phyloP scores from a whole-genome alignment of 202 grass and related monocot genomes.

The Hordeum pubiflorum region DNA sequence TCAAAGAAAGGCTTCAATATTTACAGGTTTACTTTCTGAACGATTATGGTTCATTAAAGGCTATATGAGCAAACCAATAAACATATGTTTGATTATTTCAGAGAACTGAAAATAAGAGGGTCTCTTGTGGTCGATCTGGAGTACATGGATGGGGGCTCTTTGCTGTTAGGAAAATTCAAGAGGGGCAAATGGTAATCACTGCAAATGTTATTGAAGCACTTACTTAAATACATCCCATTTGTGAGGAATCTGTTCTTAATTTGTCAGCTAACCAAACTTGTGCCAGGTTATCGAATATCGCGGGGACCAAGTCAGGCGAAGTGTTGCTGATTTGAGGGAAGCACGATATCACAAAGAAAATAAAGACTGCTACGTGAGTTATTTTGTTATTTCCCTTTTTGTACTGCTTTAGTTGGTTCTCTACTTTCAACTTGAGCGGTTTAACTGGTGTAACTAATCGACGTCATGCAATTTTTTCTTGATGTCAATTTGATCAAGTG shows the following conservation, averaged over 20 bases:
- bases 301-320: conserved; percentile 79
- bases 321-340: conserved; percentile 90
- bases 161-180: conserved; percentile 78
- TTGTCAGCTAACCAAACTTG: conserved; percentile 1
- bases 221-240: not conserved
- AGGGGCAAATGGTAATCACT: conserved; percentile 81
- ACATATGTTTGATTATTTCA: conserved; percentile 37
- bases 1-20: conserved; percentile 62
- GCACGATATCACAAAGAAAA: conserved; percentile 63
- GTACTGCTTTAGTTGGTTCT: not conserved
- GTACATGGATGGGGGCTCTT: conserved; percentile 99
- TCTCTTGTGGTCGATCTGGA: conserved; percentile 78
- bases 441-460: not conserved
- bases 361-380: conserved; percentile 93
- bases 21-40: conserved; percentile 60
- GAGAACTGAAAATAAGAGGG: conserved; percentile 73
- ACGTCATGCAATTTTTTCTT: not conserved
- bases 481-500: not conserved
- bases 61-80: conserved; percentile 23
- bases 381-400: not conserved
- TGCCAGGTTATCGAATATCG: conserved; percentile 88
- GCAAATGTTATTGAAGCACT: conserved; percentile 15
- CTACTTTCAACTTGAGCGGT: not conserved
- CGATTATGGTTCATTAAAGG: conserved; percentile 3
- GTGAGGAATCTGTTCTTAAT: not conserved